Evolutionary conservation across 306 rosid species (phyloP), one percentile per base, ranked within the genome.

Genomic region (Trichosanthes cucumerina): DNA sequence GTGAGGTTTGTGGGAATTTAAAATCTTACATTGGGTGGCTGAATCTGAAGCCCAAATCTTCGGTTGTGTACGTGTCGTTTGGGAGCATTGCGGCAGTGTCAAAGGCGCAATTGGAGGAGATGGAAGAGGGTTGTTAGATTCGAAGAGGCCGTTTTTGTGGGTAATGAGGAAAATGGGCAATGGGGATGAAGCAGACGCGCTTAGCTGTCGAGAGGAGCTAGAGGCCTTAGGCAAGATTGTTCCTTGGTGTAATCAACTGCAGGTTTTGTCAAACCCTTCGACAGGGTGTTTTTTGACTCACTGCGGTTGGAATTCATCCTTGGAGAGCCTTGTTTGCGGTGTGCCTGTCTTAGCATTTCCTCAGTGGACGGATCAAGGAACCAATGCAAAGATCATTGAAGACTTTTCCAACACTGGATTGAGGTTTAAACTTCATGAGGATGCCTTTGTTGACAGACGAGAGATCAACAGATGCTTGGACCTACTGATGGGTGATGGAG

Each of bases 51-150:
- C 57, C 83, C 3, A 38, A 38, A 23, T 63, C 65, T 0, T 78
- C 81, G 1, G 75, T 78, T 2, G 57, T 81, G 23, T 81, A 76
- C 57, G 71, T 76, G 18, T 64, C 84, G 4, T 81, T 76, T 13
- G 84, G 84, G 28, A 81, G 77, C 60, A 26, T 76, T 2, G 24
- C 77, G 6, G 9, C 28, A 7, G 19, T 76, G 3, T n/a, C 26
- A 7, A 65, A 65, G 77, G 46, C 54, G 12, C 96, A 93, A 28
- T 84, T 81, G 85, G 93, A 89, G 80, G 98, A 91, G 74, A 36
- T 93, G 89, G 86, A 0, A 75, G 83, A 41, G 94, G 80, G 1
- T 83, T 93, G 66, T 47, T 93, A 7, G 91, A 84, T 39, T 82
- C 43, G 11, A 83, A 85, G 0, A 62, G 6, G 39, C 82, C 88